These are phyloP conservation scores for Medakamo hakoo DNA, from an alignment of 139 green algal species.

Conservation along the genomic window DNA sequence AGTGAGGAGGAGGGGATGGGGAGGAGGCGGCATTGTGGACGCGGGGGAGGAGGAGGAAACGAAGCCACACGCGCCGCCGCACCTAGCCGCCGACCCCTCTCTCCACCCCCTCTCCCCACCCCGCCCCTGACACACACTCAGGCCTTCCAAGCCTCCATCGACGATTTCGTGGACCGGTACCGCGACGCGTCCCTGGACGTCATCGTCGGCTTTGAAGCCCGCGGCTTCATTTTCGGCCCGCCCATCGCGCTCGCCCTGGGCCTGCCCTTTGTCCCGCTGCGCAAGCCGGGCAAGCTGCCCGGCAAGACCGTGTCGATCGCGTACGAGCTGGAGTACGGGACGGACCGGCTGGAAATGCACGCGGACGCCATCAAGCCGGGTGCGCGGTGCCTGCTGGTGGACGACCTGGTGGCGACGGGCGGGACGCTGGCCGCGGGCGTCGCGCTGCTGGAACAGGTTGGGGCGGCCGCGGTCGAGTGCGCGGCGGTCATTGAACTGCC, in stretches of 20 bases:
- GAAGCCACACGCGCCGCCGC: neutral
- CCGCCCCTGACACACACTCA: neutral
- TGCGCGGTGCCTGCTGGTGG: conserved; percentile 81
- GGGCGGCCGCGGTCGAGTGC: conserved; percentile 57
- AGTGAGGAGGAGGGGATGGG: neutral
- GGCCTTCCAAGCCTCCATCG: conserved; percentile 69
- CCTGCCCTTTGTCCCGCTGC: conserved; percentile 77
- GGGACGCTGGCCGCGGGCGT: conserved; percentile 75
- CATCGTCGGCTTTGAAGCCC: conserved; percentile 87
- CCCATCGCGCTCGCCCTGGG: conserved; percentile 76
- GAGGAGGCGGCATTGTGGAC: neutral
- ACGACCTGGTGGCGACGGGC: conserved; percentile 96
- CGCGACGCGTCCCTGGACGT: conserved; percentile 56
- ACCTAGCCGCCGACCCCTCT: neutral
- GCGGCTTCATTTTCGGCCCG: conserved; percentile 95
- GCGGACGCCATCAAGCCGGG: conserved; percentile 58
- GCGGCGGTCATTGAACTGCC: conserved; percentile 80
- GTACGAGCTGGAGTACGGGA: conserved; percentile 84
- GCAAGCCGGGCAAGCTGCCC: conserved; percentile 96
- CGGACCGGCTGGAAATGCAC: conserved; percentile 95
- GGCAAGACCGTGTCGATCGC: conserved; percentile 63
- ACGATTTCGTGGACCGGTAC: conserved; percentile 68
- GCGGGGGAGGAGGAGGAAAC: neutral
- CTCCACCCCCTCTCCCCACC: neutral
- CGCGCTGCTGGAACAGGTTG: conserved; percentile 60